These are phyloP conservation scores for Amauroascus verrucosus DNA, from an alignment of 2,329 filamentous ascomycete species.

Conservation along the genomic window DNA sequence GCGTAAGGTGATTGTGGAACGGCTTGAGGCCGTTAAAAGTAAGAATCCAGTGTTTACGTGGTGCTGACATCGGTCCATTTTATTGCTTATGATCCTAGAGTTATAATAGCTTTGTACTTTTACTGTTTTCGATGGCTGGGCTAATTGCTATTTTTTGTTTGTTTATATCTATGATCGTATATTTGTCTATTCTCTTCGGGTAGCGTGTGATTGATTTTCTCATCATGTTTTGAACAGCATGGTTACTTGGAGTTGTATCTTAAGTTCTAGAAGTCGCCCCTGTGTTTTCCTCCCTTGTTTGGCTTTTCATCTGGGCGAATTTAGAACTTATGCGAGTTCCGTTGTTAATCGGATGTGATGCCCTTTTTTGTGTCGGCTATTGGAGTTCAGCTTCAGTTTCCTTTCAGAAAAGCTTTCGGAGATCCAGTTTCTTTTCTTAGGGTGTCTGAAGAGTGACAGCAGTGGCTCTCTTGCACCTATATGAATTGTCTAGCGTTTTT, in stretches of 20 bases:
- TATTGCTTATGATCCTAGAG: background rate
- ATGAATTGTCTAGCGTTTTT: too few species aligned
- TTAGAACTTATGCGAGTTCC: background rate
- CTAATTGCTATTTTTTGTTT: background rate
- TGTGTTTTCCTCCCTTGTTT: background rate
- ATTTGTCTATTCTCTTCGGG: background rate
- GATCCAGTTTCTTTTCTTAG: background rate
- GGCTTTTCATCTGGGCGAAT: background rate
- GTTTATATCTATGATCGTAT: background rate
- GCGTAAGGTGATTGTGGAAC: constrained; percentile 91
- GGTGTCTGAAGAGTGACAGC: background rate
- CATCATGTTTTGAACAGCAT: background rate
- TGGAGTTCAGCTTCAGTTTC: background rate
- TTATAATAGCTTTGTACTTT: background rate
- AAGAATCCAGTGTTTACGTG: constrained; percentile 95
- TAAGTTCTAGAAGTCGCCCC: background rate
- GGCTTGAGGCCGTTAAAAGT: constrained; percentile 89
- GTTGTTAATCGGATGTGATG: background rate
- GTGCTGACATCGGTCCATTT: constrained; percentile 50
- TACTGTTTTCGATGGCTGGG: background rate
- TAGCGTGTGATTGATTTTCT: background rate
- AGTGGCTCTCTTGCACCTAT: background rate
- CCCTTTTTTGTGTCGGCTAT: background rate
- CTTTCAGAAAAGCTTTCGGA: background rate
- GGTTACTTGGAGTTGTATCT: constrained; percentile 1